Evolutionary conservation across 2,329 filamentous ascomycete genomes (phyloP).

Genomic region (Zelopaecilomyces penicillatus): DNA sequence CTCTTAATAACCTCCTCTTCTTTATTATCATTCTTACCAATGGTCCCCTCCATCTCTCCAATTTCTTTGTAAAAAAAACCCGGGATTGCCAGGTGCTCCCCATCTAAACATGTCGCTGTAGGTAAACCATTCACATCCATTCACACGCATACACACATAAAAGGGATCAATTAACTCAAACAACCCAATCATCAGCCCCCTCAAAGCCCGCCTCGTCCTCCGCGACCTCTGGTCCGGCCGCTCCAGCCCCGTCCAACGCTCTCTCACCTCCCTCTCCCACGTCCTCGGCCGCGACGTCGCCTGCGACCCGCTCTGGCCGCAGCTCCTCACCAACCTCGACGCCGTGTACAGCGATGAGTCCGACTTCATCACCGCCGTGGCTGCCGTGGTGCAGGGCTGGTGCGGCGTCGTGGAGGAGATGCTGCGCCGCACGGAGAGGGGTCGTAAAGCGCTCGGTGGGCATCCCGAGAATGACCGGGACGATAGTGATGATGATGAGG

Average conservation of each 20-base stretch:
- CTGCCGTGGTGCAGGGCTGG: constrained; percentile 32
- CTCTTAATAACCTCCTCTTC: too few species aligned
- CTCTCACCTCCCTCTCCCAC: constrained; percentile 22
- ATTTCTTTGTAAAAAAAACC: too few species aligned
- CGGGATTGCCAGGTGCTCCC: too few species aligned
- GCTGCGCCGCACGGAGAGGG: constrained; percentile 12
- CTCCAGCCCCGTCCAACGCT: constrained; percentile 23
- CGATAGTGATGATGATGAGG: too few species aligned
- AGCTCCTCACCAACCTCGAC: constrained; percentile 30
- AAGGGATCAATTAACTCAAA: neutral
- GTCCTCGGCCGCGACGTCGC: constrained; percentile 31
- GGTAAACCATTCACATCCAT: constrained; percentile 3
- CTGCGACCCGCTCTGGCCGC: constrained; percentile 35
- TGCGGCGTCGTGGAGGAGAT: constrained; percentile 29
- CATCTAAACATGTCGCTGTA: too few species aligned
- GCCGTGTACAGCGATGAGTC: constrained; percentile 31
- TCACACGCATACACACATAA: constrained; percentile 13
- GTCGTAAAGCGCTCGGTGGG: too few species aligned
- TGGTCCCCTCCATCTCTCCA: too few species aligned
- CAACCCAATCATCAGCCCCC: constrained; percentile 23
- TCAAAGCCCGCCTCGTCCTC: constrained; percentile 33
- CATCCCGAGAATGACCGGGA: too few species aligned
- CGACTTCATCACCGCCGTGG: constrained; percentile 28
- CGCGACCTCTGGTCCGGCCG: constrained; percentile 34
- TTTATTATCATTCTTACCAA: too few species aligned